Evolutionary conservation across 768 basidiomycete species (phyloP).

Genomic region (Boletellus emodensis): DNA sequence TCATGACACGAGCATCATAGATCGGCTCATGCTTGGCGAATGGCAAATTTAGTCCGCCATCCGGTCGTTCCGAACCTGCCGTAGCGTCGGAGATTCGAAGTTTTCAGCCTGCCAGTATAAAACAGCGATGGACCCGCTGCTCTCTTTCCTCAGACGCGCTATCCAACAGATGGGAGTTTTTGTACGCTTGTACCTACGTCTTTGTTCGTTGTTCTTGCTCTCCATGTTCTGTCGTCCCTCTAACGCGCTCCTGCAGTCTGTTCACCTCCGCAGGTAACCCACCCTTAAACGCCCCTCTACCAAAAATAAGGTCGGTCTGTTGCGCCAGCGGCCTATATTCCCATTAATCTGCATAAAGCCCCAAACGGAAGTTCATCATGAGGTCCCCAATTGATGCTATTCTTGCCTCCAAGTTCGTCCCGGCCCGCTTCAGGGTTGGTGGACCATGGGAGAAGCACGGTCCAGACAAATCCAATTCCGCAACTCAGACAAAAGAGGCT

Average conservation of each 20-base stretch:
- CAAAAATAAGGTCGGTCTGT: constrained; percentile 13
- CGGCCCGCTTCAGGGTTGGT: constrained; percentile 20
- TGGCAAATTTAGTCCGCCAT: constrained; percentile 20
- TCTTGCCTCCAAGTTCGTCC: constrained; percentile 19
- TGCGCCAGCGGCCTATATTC: neutral
- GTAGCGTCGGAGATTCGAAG: constrained; percentile 27
- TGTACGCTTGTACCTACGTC: constrained; percentile 26
- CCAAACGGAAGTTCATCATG: constrained; percentile 19
- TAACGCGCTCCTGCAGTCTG: constrained; percentile 19
- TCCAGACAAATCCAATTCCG: constrained; percentile 22
- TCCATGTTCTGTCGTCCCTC: neutral
- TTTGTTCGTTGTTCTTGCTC: constrained; percentile 19
- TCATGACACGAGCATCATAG: neutral
- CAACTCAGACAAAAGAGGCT: constrained; percentile 13
- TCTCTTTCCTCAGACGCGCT: constrained; percentile 17
- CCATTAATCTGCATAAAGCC: constrained; percentile 11
- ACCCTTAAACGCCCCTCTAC: constrained; percentile 22
- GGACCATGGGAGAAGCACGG: constrained; percentile 17
- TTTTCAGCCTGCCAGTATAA: constrained; percentile 14
- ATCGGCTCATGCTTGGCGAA: constrained; percentile 15
- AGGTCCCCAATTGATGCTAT: constrained; percentile 18
- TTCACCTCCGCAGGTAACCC: constrained; percentile 27
- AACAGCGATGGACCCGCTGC: neutral
- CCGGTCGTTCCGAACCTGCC: constrained; percentile 17
- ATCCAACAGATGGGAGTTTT: constrained; percentile 35